Conservation (phyloP, 2,329 filamentous ascomycete genomes). For the Hypoxylon sp. region DNA sequence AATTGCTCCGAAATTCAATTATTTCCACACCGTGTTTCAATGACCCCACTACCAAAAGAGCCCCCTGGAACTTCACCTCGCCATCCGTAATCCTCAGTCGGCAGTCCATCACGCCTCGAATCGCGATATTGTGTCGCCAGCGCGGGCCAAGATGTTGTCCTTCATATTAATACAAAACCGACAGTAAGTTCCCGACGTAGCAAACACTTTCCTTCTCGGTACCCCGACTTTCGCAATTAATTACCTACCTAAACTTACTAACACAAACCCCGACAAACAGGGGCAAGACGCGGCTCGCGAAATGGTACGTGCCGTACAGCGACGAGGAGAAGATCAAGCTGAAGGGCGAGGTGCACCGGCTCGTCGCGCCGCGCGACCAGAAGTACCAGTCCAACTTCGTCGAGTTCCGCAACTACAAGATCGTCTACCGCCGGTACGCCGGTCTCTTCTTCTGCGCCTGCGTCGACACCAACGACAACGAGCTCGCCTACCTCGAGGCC, state of each 20-base stretch:
- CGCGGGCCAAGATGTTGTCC: conserved; percentile 56
- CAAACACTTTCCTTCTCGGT: not conserved
- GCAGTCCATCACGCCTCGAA: conserved; percentile 4
- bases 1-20: not conserved
- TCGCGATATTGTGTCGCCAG: conserved; percentile 21
- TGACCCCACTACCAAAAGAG: conserved; percentile 23
- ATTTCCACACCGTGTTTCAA: conserved; percentile 1
- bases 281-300: conserved; percentile 97
- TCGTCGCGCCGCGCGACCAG: conserved; percentile 96
- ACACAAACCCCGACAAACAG: conserved; percentile 53
- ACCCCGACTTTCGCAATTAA: no score
- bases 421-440: conserved; percentile 97
- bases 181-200: conserved; percentile 53
- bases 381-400: conserved; percentile 99
- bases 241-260: no score
- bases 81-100: conserved; percentile 9
- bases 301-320: conserved; percentile 99
- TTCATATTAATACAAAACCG: conserved; percentile 62
- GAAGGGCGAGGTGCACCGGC: conserved; percentile 98
- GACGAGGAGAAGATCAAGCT: conserved; percentile 99
- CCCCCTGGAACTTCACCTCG: conserved; percentile 31
- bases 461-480: conserved; percentile 99
- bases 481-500: conserved; percentile 94
- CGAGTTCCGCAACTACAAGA: conserved; percentile 94
- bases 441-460: conserved; percentile 99